Evolutionary conservation across 306 rosid species (phyloP), one percentile per base, ranked within the genome.

Genomic region (peach (Prunus persica)): DNA sequence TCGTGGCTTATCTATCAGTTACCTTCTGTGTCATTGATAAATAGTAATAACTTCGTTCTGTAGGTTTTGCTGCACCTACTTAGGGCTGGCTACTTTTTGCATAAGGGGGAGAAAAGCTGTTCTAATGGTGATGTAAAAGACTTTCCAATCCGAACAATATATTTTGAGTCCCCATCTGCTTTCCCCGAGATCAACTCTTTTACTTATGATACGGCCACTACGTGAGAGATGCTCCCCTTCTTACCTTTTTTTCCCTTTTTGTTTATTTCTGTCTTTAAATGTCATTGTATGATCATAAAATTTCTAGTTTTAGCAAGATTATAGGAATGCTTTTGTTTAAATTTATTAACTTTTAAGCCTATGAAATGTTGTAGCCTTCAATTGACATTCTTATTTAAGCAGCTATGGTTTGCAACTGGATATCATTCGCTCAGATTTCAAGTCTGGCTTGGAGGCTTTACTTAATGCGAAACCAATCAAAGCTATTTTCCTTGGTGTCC

Each of bases 401-500:
- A 95, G 98, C 74, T 92, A 95, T 79, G 97, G 91, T 75, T 73
- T 95, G 89, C 85, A 88, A 87, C 71, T 95, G 84, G 98, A 95
- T 79, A 90, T 85, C 79, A 90, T 95, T 75, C 70, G 87, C 84
- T 66, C 78, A 62, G 97, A 95, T 85, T 92, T 95, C 82, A 95
- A 92, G 86, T 90, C 97, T 80, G 97, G 97, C 76, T 84, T 95
- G 91, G 97, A 95, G 89, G 83, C 85, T 80, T 85, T 95, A 84
- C 82, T 95, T 20, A 92, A 90, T 71, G 74, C 82, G 30, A 90
- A 84, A 60, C 98, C 97, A 46, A 82, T 95, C 66, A 86, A 93
- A 83, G 98, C 96, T 72, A 92, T 92, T 86, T 92, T 95, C 79
- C 97, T 95, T 63, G 98, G 98, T 70, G 98, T 92, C 66, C 96